Evolutionary conservation across 805 yeast species (phyloP).

Genomic region (Cyberlindnera euphorbiiphila): DNA sequence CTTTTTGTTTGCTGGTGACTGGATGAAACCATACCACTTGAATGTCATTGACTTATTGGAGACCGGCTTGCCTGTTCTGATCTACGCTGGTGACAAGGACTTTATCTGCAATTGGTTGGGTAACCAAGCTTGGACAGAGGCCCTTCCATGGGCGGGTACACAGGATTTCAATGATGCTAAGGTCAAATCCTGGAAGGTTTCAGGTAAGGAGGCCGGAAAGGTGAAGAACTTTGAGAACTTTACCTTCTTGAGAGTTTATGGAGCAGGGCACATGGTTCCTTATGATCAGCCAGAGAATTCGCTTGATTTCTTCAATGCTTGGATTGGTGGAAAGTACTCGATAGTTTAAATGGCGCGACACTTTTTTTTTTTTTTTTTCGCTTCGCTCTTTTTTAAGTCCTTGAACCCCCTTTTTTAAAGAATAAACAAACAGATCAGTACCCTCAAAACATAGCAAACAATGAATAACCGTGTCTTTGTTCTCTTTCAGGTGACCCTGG

Average conservation of each 20-base stretch:
- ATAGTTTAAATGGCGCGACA: conserved; percentile 13
- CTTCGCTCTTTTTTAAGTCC: background rate
- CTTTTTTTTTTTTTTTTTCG: background rate
- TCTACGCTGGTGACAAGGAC: conserved; percentile 96
- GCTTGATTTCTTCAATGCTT: conserved; percentile 77
- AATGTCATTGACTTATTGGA: conserved; percentile 71
- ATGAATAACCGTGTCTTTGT: conserved; percentile 19
- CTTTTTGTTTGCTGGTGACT: conserved; percentile 84
- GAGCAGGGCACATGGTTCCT: conserved; percentile 97
- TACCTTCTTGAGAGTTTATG: conserved; percentile 79
- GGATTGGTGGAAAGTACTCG: conserved; percentile 68
- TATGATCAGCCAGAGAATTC: conserved; percentile 79
- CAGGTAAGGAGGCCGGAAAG: conserved; percentile 58
- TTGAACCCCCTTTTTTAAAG: too few species aligned
- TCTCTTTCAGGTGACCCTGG: conserved; percentile 29
- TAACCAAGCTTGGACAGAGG: conserved; percentile 80
- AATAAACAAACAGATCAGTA: too few species aligned
- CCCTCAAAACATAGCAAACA: too few species aligned
- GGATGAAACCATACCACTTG: conserved; percentile 85
- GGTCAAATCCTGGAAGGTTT: conserved; percentile 43
- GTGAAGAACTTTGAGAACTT: conserved; percentile 64
- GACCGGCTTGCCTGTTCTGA: conserved; percentile 70
- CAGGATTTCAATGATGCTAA: conserved; percentile 47
- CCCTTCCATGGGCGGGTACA: conserved; percentile 61
- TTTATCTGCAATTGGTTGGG: conserved; percentile 97